Conservation (phyloP, 371 early-diverging fungal species). For the Conidiobolus incongruus region DNA sequence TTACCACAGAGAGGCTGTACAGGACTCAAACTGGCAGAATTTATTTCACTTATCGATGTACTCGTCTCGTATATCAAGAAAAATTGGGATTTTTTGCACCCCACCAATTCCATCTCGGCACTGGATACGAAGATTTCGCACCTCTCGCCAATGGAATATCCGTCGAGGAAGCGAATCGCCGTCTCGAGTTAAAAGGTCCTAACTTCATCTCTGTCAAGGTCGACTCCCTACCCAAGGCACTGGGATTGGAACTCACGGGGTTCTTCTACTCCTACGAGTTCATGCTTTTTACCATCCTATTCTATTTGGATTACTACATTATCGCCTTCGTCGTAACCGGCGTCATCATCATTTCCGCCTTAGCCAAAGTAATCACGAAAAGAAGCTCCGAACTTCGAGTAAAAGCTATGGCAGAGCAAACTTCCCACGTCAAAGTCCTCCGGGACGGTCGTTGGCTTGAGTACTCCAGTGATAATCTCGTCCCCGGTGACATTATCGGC, state of each 20-base stretch:
- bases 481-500: conserved; percentile 38
- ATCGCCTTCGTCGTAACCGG: conserved; percentile 51
- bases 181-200: conserved; percentile 38
- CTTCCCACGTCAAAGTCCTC: conserved; percentile 12
- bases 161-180: conserved; percentile 22
- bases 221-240: too few species aligned
- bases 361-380: conserved; percentile 37
- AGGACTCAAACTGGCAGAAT: conserved; percentile 14
- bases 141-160: conserved; percentile 21
- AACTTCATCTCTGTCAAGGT: conserved; percentile 41
- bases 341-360: conserved; percentile 41
- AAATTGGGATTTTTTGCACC: conserved; percentile 7
- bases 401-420: conserved; percentile 37
- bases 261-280: conserved; percentile 31
- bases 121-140: conserved; percentile 17
- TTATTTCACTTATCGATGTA: conserved; percentile 51
- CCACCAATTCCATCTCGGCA: conserved; percentile 33
- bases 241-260: too few species aligned
- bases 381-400: conserved; percentile 34
- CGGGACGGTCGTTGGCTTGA: too few species aligned
- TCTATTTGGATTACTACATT: conserved; percentile 47
- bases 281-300: conserved; percentile 20
- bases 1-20: conserved; percentile 15
- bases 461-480: conserved; percentile 29
- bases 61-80: conserved; percentile 35